Base-by-base conservation (phyloP, 148 eudicot genomes). In the Polygonum maritimum region DNA sequence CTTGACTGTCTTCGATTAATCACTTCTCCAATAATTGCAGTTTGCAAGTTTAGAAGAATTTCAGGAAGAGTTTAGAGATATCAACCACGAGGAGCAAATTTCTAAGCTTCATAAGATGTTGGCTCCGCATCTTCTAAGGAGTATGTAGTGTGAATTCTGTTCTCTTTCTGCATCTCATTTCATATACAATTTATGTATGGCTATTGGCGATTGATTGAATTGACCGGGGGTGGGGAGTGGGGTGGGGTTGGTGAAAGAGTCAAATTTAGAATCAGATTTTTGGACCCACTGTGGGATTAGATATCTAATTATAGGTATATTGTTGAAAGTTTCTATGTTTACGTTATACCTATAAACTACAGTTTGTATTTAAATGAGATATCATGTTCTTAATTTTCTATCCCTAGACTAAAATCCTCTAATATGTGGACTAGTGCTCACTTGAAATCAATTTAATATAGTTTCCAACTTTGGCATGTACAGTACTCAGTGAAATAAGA, bases 21-120 rank as follows among this genome's bases (percentile, higher is more conserved):
- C 72, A 19, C 12, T 57, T 55, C 6, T 40, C 74, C 62, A 77
- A 58, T 55, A 12, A 63, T 71, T 86, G 75, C 89, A 96, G 99
- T 96, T 96, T 85, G 90, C 81, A 83, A 92, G 97, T 80, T 86
- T 96, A 75, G 99, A 92, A 82, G 99, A 92, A 75, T 96, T 96
- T 70, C 99, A 92, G 85, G 97, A 92, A 84, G 99, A 96, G 88
- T 96, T 96, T 79, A 86, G 79, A 89, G 99, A 96, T 83, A 96
- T 96, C 76, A 96, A 91, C 79, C 98, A 96, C 75, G 99, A 96
- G 81, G 98, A 96, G 87, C 99, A 96, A 80, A 85, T 96, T 38
- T 91, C 94, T 62, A 91, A 97, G 86, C 97, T 96, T 81, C 99
- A 96, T 67, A 91, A 83, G 78, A 96, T 96, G 98, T 80, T 96